Base-by-base conservation (phyloP, 441 rosid species). In the Corymbia calophylla region DNA sequence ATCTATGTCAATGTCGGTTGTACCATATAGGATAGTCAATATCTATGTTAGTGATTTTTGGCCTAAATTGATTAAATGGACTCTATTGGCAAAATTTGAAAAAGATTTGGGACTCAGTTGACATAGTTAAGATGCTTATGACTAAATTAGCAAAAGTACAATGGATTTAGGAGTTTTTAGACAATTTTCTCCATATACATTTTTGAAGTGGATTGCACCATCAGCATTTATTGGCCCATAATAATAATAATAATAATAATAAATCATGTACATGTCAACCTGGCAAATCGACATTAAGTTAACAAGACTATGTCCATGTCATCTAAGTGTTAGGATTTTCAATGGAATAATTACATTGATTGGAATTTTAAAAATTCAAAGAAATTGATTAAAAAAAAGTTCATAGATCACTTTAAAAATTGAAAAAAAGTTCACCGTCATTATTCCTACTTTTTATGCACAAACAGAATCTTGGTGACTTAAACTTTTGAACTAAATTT, bases 1-100 rank as follows among this genome's bases (percentile, higher is more conserved):
- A 3, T 55, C 2, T 0, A 19, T 4, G 10, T 55, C 21, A 55
- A 19, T 8, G 21, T 3, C 1, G 1, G 0, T 0, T 8, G 0
- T 55, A 2, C 8, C 25, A 55, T 55, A 25, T 19, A 55, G 0
- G 25, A 19, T 4, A 55, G 5, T 55, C 8, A 9, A 4, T 23
- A 55, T 19, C 8, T 0, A 1, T 4, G 2, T 55, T 19, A 55
- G 27, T 0, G 21, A 55, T 55, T 55, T 55, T 55, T 3, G 10
- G 0, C 25, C 25, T 7, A 55, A 55, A 19, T 19, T 8, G 25
- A 55, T 8, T 0, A 0, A 19, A 23, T 55, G 19, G 58, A 55
- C 25, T 55, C 58, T 18, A 55, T 19, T 55, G 58, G 5, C 19
- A 19, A 55, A 55, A 0, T 55, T 19, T 55, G 0, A 55, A 55